Evolutionary conservation across 2,329 filamentous ascomycete species (phyloP).

Genomic region (Pyrenochaeta sp.): DNA sequence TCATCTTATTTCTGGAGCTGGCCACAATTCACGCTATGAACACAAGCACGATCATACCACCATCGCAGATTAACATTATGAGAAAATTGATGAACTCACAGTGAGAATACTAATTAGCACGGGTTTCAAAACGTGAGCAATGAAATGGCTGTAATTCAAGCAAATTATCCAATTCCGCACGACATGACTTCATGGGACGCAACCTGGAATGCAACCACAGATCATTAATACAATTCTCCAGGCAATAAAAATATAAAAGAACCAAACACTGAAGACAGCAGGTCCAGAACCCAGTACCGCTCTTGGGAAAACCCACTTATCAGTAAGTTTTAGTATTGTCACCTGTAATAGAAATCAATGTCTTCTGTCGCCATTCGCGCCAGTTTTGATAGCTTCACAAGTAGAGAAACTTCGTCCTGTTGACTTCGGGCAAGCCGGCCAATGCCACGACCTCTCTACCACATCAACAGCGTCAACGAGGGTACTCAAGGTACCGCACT

Average conservation of each 20-base stretch:
- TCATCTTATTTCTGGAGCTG: constrained; percentile 65
- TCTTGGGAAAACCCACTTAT: constrained; percentile 51
- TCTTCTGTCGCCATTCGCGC: neutral
- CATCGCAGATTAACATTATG: constrained; percentile 63
- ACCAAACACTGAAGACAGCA: neutral
- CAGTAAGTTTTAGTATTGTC: constrained; percentile 50
- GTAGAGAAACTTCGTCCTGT: constrained; percentile 42
- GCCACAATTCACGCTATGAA: constrained; percentile 28
- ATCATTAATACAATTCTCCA: constrained; percentile 65
- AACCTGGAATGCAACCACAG: constrained; percentile 61
- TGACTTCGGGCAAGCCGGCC: constrained; percentile 24
- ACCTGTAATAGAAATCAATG: neutral
- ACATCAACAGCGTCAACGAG: constrained; percentile 53
- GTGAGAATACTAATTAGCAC: constrained; percentile 58
- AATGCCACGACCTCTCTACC: constrained; percentile 46
- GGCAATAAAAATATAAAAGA: too few relatives aligned
- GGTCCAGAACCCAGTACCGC: constrained; percentile 49
- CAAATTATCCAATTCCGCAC: constrained; percentile 62
- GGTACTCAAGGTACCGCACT: too few relatives aligned
- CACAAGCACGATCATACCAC: constrained; percentile 16
- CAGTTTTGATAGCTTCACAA: neutral
- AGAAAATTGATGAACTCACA: constrained; percentile 62
- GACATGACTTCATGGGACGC: constrained; percentile 53
- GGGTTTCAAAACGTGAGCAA: constrained; percentile 65
- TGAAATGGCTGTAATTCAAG: constrained; percentile 62